Base-by-base conservation (phyloP, 1,284 basidiomycete species). In the Xerocomus minutiporus region DNA sequence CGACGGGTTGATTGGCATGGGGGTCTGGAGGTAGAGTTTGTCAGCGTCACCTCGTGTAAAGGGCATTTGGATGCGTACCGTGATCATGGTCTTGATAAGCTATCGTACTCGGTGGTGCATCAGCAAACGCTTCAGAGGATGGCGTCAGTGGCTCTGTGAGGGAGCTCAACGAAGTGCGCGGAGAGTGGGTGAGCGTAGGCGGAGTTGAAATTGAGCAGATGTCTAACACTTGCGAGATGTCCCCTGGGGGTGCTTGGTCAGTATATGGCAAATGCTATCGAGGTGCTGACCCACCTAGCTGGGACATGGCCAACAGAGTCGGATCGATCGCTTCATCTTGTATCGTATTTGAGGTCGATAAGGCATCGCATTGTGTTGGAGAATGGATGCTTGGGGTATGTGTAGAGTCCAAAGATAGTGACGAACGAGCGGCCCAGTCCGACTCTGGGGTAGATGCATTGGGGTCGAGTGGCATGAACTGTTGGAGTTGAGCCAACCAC, bases 401-500 rank as follows among this genome's bases (percentile, higher is more conserved):
- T 8, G 50, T 46, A 23, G 53, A 17, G 12, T 55, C 46, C 34
- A 47, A 40, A n/a, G 52, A 26, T 3, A 43, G 29, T 3, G 54
- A 44, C 15, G 8, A 13, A n/a, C 26, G 26, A 47, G 48, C 12
- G 43, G 11, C 41, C 46, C 47, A 43, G 15, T 61, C 64, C 11
- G 41, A 43, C 34, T 57, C 64, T 28, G 52, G 47, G 28, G 49
- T 51, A n/a, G 53, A 28, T 29, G 29, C 23, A 11, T 45, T 47
- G 15, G 47, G 28, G 23, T 60, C 56, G 23, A 51, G 20, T 54
- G 59, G 55, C 61, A 75, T 66, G 48, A 77, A 73, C 2, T 70
- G 68, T 46, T 77, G 70, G 9, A 79, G 67, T 41, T 80, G 73
- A 44, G 72, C 72, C 63, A 82, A 70, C 80, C 80, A 82, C 42